Evolutionary conservation across 2,329 filamentous ascomycete genomes (phyloP), one percentile per base, ranked within the genome.

Genomic region (Alternaria novae-zelandiae): DNA sequence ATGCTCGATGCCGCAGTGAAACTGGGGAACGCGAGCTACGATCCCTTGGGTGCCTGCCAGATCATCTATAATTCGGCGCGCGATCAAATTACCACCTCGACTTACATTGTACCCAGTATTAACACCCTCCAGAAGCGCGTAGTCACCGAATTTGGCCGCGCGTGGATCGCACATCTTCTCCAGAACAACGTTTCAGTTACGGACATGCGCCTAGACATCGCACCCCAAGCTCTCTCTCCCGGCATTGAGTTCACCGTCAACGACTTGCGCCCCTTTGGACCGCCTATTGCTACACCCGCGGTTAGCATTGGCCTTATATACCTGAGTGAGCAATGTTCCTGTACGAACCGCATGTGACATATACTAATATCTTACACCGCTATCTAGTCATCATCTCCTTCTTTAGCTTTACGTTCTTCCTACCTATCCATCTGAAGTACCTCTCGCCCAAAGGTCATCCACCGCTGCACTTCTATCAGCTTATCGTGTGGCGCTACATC

Each of bases 311-410:
- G 88, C 0, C 78, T 90, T 21, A 90, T 91, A 69, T 90, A 51
- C 47, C 30, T 51, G 17, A 51, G 47, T 51, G 13, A 30, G 47
- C 30, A 20, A 15, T 21, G 13, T 51, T 20, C 47, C 12, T 20
- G 26, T 32, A 51, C 17, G 17, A 21, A 32, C 26, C 13, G 12
- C 44, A 46, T 23, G 44, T 23, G 20, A 46, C 17, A 46, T 23
- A 23, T 23, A 46, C 44, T 51, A 20, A 51, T 26, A 21, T 21
- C 11, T 15, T 20, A 21, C 26, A 20, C 17, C 47, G 12, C 28
- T 15, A 90, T 74, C 78, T 90, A 3, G 90, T 91, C 72, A 89
- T 91, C 72, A 82, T 90, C 49, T 86, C 87, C 0, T 90, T 90
- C 79, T 90, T 90, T 81, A 87, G 84, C 30, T 90, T 88, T 74